phyloP scores from a whole-genome alignment of 2,329 filamentous ascomycete species.

The Fusarium domesticum region DNA sequence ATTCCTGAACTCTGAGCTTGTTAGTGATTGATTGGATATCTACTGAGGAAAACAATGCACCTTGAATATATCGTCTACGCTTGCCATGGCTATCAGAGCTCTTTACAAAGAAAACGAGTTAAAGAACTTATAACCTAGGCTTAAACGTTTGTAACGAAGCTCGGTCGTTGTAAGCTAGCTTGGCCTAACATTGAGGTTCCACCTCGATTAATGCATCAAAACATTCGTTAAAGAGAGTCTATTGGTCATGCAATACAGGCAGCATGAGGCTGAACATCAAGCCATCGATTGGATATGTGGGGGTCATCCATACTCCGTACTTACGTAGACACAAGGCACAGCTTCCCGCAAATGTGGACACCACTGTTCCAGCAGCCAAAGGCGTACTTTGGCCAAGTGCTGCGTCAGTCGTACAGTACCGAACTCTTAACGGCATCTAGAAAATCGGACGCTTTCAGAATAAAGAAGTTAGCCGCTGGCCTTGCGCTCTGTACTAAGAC shows the following conservation, averaged over 20 bases:
- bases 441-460: too few species aligned
- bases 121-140: slow-evolving; percentile 7
- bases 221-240: slow-evolving; percentile 4
- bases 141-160: not conserved
- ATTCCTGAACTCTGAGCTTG: slow-evolving; percentile 36
- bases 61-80: slow-evolving; percentile 59
- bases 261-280: slow-evolving; percentile 5
- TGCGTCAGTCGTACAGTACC: slow-evolving; percentile 2
- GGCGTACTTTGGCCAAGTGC: slow-evolving; percentile 14
- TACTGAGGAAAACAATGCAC: slow-evolving; percentile 25
- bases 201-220: slow-evolving; percentile 10
- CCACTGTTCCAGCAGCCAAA: not conserved
- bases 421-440: too few species aligned
- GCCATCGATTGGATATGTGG: slow-evolving; percentile 1
- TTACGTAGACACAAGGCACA: too few species aligned
- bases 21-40: slow-evolving; percentile 9
- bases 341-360: too few species aligned
- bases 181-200: too few species aligned
- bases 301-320: too few species aligned
- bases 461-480: too few species aligned
- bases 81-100: slow-evolving; percentile 44
- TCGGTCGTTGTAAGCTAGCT: slow-evolving; percentile 9
- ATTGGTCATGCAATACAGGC: slow-evolving; percentile 5
- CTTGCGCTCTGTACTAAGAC: not conserved
- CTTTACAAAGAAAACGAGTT: not conserved